Evolutionary conservation across 352 stramenopile genomes (phyloP), one percentile per base, ranked within the genome.

Genomic region (Phytophthora idaei): DNA sequence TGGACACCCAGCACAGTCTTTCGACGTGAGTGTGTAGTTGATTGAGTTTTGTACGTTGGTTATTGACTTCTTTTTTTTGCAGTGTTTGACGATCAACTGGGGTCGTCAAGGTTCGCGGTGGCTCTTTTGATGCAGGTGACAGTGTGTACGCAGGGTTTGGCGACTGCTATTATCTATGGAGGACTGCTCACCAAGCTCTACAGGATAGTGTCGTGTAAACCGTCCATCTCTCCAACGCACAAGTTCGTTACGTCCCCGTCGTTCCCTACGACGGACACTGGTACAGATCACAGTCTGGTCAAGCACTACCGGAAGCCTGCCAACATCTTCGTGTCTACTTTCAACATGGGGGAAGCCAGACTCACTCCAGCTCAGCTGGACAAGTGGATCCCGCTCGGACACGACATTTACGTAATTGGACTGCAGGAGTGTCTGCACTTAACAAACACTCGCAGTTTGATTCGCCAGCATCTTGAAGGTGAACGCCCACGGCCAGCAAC

Each of bases 371-470:
- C 80, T 58, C 53, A 68, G 31, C 17, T 88, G 70, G 70, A 79
- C 21, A 87, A 90, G 59, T 97, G 91, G 91, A 90, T 97, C 15
- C 86, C 88, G 5, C 62, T 58, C 10, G 90, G 87, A 28, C 69
- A 92, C 44, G 88, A 97, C 46, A 74, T 97, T 36, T 97, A 97
- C 64, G 85, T 93, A 31, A 92, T 97, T 60, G 90, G 86, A 3
- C 72, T 97, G 4, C 88, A 97, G 55, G 91, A 97, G 59, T 97
- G 91, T 71, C 77, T 97, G 10, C 73, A 93, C 63, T 65, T 97
- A 29, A 65, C 70, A 14, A 84, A 89, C 36, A 80, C 93, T 25
- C 77, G 87, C 0, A 71, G 74, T 6, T 71, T 83, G 21, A 81
- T 97, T 32, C 74, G 60, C 9, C 71, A 83, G 39, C 78, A 96